A percentile compares a stretch with the other conserved stretches of the same genome.
These are phyloP conservation scores for Arthroderma sp. DNA, from an alignment of 2,329 filamentous ascomycete species.

Conservation along the genomic window DNA sequence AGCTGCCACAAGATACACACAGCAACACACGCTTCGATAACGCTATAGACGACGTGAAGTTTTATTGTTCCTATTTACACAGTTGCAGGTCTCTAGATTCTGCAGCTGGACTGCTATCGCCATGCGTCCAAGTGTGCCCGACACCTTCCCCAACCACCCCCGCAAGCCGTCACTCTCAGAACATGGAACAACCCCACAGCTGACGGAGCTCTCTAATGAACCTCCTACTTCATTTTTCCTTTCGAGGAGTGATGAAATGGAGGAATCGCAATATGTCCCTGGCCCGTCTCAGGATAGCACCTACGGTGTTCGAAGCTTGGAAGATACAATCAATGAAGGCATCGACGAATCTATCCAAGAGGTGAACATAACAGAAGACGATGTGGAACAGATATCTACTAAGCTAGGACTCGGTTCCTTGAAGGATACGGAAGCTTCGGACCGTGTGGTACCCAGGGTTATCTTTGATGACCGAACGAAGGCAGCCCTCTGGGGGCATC, in stretches of 20 bases:
- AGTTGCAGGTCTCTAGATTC: not conserved
- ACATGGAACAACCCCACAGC: conserved; percentile 17
- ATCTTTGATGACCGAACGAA: not conserved
- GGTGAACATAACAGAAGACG: conserved; percentile 11
- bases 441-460: not conserved
- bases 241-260: conserved; percentile 39
- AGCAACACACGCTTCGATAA: too few species aligned
- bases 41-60: too few species aligned
- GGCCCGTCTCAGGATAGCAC: conserved; percentile 30
- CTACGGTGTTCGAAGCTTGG: conserved; percentile 46
- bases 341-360: conserved; percentile 7
- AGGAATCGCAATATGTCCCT: conserved; percentile 23
- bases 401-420: too few species aligned
- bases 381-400: conserved; percentile 9
- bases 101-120: not conserved
- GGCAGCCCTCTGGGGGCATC: not conserved
- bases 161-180: conserved; percentile 23
- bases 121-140: conserved; percentile 27
- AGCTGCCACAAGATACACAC: too few species aligned
- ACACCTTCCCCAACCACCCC: conserved; percentile 20
- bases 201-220: conserved; percentile 24
- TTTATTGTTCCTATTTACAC: too few species aligned
- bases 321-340: conserved; percentile 33
- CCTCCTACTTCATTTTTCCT: conserved; percentile 49
- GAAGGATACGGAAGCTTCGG: not conserved